These are phyloP conservation scores for Sonneratia caseolaris DNA, from an alignment of 345 rosid species.

Conservation along the genomic window DNA sequence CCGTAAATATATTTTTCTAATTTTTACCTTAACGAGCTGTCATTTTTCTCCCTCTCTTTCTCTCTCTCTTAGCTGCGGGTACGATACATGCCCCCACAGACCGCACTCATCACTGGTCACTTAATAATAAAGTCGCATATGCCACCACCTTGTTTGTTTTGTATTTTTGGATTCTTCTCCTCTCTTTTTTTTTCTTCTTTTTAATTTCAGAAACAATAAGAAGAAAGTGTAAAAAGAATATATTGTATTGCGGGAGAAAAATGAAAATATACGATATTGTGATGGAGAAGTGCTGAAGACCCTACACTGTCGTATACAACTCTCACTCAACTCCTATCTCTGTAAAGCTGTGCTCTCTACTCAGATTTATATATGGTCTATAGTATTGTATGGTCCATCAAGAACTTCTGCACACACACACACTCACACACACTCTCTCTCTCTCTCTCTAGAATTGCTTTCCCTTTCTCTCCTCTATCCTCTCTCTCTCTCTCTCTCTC, in stretches of 20 bases:
- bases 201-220: background rate
- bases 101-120: background rate
- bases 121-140: background rate
- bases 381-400: slow-evolving; percentile 42
- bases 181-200: background rate
- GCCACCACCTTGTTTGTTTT: background rate
- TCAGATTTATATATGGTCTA: slow-evolving; percentile 8
- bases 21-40: background rate
- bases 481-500: slow-evolving; percentile 1
- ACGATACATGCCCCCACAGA: background rate
- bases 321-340: slow-evolving; percentile 14
- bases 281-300: slow-evolving; percentile 16
- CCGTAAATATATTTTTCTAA: background rate
- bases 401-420: slow-evolving; percentile 13
- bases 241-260: too few species aligned
- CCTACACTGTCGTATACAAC: slow-evolving; percentile 2
- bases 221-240: background rate
- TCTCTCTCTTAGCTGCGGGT: background rate
- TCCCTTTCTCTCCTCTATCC: slow-evolving; percentile 5
- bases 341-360: slow-evolving; percentile 36
- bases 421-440: too few species aligned
- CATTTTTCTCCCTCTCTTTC: background rate
- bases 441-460: slow-evolving; percentile 8
- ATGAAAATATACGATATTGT: background rate
- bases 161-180: background rate